Base-by-base conservation (phyloP, 306 rosid species). In the Malus asiatica region DNA sequence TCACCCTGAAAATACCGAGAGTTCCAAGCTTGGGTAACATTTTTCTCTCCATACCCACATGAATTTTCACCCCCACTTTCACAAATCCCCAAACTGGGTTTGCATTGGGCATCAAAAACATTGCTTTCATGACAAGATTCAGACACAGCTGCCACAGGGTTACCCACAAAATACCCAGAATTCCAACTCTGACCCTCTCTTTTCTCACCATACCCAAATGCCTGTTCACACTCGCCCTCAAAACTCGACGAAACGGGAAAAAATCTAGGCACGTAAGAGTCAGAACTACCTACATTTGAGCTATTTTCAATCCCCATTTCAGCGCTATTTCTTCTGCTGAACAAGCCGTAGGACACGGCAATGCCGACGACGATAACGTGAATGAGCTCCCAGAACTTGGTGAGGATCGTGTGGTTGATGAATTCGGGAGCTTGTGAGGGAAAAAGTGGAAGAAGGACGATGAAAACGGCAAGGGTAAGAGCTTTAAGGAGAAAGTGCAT, bases 371-470 rank as follows among this genome's bases (percentile, higher is more conserved):
- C 83, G 30, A 89, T 80, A 75, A 93, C 91, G 80, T 91, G 93
- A 72, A 91, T 61, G 15, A 93, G 92, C 86, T 93, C 98, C 97
- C 97, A 93, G 59, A 85, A 80, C 84, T 89, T 93, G 51, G 85
- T 79, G 73, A 88, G 73, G 11, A 88, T 46, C 11, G 91, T 81
- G 68, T 88, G 86, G 80, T 76, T 81, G 77, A 96, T 46, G 81
- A 92, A 89, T 0, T 90, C 97, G 38, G 99, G 99, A 75, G 98
- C 93, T 86, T 96, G 88, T 27, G 97, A 92, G 70, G 98, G 99
- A 78, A 96, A 96, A 3, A 91, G 83, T 20, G 93, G 93, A 6
- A 93, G 71, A 77, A 77, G 57, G 66, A 83, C 20, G 64, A 89
- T 5, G 11, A 88, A 67, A 2, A 85, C 1, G 44, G 82, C 75